Conservation (phyloP, 306 rosid species). For the Erythrophleum fordii region DNA sequence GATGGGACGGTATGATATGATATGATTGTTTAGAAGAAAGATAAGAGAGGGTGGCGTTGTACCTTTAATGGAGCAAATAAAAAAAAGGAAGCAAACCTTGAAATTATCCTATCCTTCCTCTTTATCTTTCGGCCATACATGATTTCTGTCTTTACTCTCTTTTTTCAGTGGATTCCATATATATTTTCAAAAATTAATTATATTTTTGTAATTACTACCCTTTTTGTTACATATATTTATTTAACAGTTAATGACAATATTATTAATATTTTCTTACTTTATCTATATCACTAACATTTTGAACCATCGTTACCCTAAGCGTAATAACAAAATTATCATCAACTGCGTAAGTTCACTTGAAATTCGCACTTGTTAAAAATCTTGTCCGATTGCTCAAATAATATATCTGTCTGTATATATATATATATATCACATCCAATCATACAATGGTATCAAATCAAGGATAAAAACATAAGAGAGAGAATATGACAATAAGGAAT, state of each 20-base stretch:
- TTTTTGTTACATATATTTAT: too few relatives aligned
- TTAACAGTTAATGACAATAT: too few relatives aligned
- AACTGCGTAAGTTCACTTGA: too few relatives aligned
- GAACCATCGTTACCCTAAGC: too few relatives aligned
- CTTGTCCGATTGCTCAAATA: not conserved
- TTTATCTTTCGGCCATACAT: not conserved
- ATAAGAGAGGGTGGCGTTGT: not conserved
- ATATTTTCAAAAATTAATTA: too few relatives aligned
- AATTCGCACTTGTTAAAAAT: too few relatives aligned
- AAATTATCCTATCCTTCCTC: too few relatives aligned
- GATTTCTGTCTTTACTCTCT: not conserved
- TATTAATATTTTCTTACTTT: too few relatives aligned
- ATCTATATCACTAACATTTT: too few relatives aligned
- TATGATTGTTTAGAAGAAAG: not conserved
- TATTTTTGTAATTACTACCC: too few relatives aligned
- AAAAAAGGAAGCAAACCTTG: not conserved
- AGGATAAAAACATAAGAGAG: not conserved
- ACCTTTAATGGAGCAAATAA: not conserved
- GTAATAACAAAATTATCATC: too few relatives aligned
- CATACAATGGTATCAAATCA: slow-evolving; percentile 41
- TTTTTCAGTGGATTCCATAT: not conserved
- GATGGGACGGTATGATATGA: not conserved
- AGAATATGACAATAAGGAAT: not conserved
- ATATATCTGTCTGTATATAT: too few relatives aligned
- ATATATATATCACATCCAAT: slow-evolving; percentile 17